Percentiles rank a stretch among this genome's conserved stretches.
phyloP scores from a whole-genome alignment of 208 protist genomes.

The Leishmania tarentolae region DNA sequence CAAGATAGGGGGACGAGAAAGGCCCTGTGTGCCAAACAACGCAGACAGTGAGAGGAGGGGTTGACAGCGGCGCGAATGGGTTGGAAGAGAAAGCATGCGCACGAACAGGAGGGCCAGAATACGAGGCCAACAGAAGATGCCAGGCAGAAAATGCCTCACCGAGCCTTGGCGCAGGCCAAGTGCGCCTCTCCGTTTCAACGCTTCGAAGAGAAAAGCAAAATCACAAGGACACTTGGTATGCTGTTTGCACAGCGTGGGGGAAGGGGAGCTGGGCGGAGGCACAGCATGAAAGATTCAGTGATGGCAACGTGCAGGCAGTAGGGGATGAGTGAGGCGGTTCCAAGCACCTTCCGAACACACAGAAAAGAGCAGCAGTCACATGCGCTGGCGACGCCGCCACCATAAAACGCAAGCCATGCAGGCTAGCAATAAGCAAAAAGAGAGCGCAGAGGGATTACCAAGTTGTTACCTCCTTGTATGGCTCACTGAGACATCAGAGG shows the following conservation, averaged over 20 bases:
- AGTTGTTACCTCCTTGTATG: neutral
- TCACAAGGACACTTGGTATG: neutral
- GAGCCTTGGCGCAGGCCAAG: neutral
- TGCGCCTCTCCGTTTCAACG: neutral
- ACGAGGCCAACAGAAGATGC: neutral
- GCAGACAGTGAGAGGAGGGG: neutral
- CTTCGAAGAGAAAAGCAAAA: neutral
- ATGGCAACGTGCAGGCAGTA: neutral
- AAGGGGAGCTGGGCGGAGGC: neutral
- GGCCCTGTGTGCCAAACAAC: neutral
- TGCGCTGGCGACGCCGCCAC: neutral
- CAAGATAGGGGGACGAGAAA: neutral
- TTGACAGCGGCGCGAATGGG: neutral
- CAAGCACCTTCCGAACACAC: neutral
- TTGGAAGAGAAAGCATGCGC: neutral
- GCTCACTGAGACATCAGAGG: neutral
- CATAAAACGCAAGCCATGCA: neutral
- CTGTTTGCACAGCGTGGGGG: neutral
- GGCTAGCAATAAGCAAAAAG: neutral
- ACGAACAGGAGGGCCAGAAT: neutral
- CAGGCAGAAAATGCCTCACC: neutral
- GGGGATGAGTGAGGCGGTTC: neutral
- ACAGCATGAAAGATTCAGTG: neutral
- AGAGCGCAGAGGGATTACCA: neutral
- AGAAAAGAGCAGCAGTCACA: neutral